These are phyloP conservation scores for Oxytropis ochrocephala DNA, from an alignment of 306 rosid species.

Conservation along the genomic window DNA sequence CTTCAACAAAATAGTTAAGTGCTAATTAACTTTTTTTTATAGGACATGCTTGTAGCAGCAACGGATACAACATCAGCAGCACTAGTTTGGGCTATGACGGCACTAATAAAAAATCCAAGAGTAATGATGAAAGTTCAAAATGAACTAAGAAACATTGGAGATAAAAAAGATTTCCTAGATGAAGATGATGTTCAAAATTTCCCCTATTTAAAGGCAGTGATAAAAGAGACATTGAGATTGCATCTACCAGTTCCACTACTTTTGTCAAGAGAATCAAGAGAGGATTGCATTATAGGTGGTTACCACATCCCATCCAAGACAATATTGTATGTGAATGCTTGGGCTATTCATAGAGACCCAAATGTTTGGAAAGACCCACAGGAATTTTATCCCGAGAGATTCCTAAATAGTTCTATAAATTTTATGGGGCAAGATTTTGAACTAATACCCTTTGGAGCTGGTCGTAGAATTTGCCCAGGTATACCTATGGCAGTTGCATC, in stretches of 20 bases:
- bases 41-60: constrained; percentile 16
- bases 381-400: constrained; percentile 6
- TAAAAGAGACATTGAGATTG: constrained; percentile 18
- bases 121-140: constrained; percentile 6
- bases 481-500: not conserved
- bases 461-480: not conserved
- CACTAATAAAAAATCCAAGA: not conserved
- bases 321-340: not conserved
- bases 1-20: too few relatives aligned
- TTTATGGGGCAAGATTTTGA: not conserved
- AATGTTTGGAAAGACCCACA: constrained; percentile 9
- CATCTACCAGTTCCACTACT: not conserved
- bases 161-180: not conserved
- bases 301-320: constrained; percentile 11
- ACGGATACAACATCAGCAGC: constrained; percentile 14
- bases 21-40: too few relatives aligned
- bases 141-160: not conserved
- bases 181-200: constrained; percentile 12
- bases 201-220: not conserved
- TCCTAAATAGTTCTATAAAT: not conserved
- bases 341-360: constrained; percentile 9
- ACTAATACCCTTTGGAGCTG: constrained; percentile 1
- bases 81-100: not conserved
- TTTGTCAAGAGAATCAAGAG: not conserved
- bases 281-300: not conserved